Base-by-base conservation (phyloP, 2,329 filamentous ascomycete species). In the Aspergillus intermedius region DNA sequence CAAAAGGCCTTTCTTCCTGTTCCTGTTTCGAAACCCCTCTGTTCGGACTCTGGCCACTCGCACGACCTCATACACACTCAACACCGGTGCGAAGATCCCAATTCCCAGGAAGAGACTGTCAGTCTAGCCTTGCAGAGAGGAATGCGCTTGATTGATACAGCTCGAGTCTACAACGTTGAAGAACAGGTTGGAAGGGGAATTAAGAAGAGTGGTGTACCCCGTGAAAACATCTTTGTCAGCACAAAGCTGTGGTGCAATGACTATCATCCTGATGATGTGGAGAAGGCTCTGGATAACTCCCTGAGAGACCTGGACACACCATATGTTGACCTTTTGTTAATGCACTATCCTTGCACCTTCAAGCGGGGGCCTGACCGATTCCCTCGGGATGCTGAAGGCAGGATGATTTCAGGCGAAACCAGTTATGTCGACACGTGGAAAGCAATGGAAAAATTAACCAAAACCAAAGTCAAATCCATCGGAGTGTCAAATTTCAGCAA, bases 311-410 rank as follows among this genome's bases (percentile, higher is more conserved):
- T 83, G 56, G 77, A 76, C 32, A 72, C 81, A 12, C 79, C 80
- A 53, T 84, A 85, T 61, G 70, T 86, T 46, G 81, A 86, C 60
- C 73, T 85, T 10, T 82, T 80, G 66, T 72, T 85, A 42, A 82
- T 86, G 64, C 81, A 83, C 66, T 85, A 56, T 23, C 55, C 51
- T 10, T 56, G 54, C 35, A 54, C 54, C 5, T 53, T 56, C 30
- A 47, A 46, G 28, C 48, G 50, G 3, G 53, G 50, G 2, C 3
- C 48, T 2, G 54, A 58, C 8, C 40, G 48, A 22, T 57, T 58
- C 9, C 56, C 56, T 5, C 34, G 51, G 83, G 86, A 59, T 76
- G 74, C 46, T 77, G 86, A 59, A 83, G 90, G 67, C 3, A 35
- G 45, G 21, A 55, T 58, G 47, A 25, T 53, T 42, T 22, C 84